Base-by-base conservation (phyloP, 768 basidiomycete species). In the Chalciporus piperatus region DNA sequence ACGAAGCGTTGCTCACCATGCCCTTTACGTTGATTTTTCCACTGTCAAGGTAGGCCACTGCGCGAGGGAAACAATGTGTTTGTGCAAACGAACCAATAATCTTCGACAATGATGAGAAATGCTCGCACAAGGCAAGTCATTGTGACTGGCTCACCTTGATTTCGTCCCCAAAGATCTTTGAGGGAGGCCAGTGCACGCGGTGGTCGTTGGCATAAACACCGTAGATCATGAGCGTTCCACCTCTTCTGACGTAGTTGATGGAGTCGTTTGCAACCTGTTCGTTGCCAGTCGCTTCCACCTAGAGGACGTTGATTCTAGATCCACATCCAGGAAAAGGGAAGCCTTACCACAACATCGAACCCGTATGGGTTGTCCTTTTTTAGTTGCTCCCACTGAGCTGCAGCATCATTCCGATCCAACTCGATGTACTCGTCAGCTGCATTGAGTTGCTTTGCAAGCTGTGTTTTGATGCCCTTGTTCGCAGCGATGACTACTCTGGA, bases 21-120 rank as follows among this genome's bases (percentile, higher is more conserved):
- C 85, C 88, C 64, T 86, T 83, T 20, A 87, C 80, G 41, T 78
- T 84, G 60, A 93, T 75, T 73, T 89, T 92, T 14, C 89, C 87
- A 55, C 81, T 81, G 57, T 94, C 91, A 23, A 93, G 79, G 64
- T 92, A 92, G 3, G 83, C 85, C 40, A 93, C 84, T 4, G 90
- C 89, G 6, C 92, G 83, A 38, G 90, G 89, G 80, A 95, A 93
- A 69, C 90, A 91, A 72, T 77, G 83, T 1, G 82, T 85, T 59
- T 92, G 90, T 5, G 90, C 84, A 73, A 92, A 92, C 0, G 90
- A 92, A 11, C 89, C 87, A 56, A 92, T 86, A 60, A 92, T 90
- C 86, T 89, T 48, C 41, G 14, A 41, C 47, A n/a, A 41, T 25
- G 13, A 22, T 49, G 38, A 41, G 27, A 47, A n/a, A 48, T 9